Evolutionary conservation across 257 asterid genomes (phyloP), one percentile per base, ranked within the genome.

Genomic region (Paulownia fortunei): DNA sequence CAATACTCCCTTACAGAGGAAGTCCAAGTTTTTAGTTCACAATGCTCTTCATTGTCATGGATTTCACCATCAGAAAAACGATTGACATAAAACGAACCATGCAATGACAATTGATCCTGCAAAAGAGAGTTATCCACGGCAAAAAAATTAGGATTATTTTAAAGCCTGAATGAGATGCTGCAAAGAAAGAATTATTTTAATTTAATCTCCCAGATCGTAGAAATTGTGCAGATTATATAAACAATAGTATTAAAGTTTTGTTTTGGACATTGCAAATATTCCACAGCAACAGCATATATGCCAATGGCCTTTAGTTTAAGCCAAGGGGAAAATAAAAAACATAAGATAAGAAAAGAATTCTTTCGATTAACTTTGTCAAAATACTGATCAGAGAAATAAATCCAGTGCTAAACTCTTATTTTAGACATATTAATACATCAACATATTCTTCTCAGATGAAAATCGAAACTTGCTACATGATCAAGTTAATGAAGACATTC

Each of bases 21-120:
- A 72, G 85, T 74, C 96, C 98, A 93, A 62, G 86, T 24, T 72
- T 76, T 82, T 59, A 76, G 66, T 64, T 60, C 81, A 79, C 76
- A 21, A 37, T 78, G 78, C 23, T 75, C 86, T 61, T 84, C 91
- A 61, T 78, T 76, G 65, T 77, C 66, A 75, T 15, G 39, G 59
- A 74, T 73, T 23, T 79, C 88, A 55, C 80, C 58, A 37, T 70
- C 70, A 68, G 84, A 76, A 73, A 72, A 63, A 68, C 51, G 47
- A 80, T 73, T 81, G 46, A 85, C 84, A 83, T 89, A 93, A 66
- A 73, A 84, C 37, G 73, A 65, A 79, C 91, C 78, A 30, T 85
- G 80, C 13, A 74, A 73, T 78, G 88, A 79, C 78, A 83, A 65
- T 77, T 83, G 90, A 76, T 92, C 96, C 99, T 96, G 94, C 81